phyloP scores from a whole-genome alignment of 306 rosid genomes.

The Canavalia ensiformis region DNA sequence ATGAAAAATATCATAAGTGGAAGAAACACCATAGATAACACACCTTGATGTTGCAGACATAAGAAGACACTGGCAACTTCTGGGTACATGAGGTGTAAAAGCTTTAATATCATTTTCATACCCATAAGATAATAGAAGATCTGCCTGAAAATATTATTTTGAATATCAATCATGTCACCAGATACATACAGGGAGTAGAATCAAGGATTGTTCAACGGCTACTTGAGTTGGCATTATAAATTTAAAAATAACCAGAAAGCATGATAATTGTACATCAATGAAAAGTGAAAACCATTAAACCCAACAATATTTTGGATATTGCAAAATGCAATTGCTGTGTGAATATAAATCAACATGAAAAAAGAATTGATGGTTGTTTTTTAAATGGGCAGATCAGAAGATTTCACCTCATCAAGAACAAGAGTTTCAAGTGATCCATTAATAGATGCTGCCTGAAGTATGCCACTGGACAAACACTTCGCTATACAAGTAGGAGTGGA shows the following conservation, averaged over 20 bases:
- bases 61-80: slow-evolving; percentile 93
- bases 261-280: neutral
- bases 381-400: slow-evolving; percentile 10
- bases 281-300: slow-evolving; percentile 5
- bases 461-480: slow-evolving; percentile 76
- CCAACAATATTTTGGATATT: slow-evolving; percentile 11
- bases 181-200: slow-evolving; percentile 7
- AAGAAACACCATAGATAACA: slow-evolving; percentile 45
- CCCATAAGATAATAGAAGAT: slow-evolving; percentile 91
- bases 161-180: slow-evolving; percentile 26
- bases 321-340: neutral
- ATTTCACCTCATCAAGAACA: slow-evolving; percentile 93
- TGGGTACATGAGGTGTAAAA: slow-evolving; percentile 79
- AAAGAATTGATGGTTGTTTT: neutral
- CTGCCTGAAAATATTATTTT: slow-evolving; percentile 79
- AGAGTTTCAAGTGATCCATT: slow-evolving; percentile 77
- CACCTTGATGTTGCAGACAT: slow-evolving; percentile 98
- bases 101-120: slow-evolving; percentile 91
- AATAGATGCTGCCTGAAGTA: slow-evolving; percentile 69
- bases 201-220: slow-evolving; percentile 5
- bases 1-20: slow-evolving; percentile 18
- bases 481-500: slow-evolving; percentile 91
- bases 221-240: slow-evolving; percentile 15
- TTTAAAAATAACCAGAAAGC: slow-evolving; percentile 8
- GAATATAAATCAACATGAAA: slow-evolving; percentile 12